Conservation (phyloP, 2,329 filamentous ascomycete species). For the Cordyceps cicadae region DNA sequence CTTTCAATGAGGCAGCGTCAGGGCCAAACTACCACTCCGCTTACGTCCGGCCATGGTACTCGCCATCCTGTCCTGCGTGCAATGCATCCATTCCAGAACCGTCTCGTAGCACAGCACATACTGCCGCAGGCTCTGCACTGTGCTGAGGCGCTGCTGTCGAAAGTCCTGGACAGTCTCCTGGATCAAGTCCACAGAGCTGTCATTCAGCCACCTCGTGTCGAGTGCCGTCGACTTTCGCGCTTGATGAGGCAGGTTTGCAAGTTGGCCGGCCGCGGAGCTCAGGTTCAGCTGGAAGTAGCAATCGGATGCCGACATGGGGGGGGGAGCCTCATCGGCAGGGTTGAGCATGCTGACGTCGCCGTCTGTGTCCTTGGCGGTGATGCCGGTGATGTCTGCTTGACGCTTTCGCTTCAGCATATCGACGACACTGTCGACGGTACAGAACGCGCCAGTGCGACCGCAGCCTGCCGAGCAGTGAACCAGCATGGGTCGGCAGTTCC, state of each 20-base stretch:
- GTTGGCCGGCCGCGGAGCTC: background rate
- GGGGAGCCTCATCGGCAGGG: conserved; percentile 21
- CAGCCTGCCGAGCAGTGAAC: conserved; percentile 97
- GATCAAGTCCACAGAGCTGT: conserved; percentile 69
- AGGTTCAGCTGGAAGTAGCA: conserved; percentile 9
- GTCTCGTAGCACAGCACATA: conserved; percentile 97
- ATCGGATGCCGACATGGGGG: conserved; percentile 18
- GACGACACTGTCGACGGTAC: conserved; percentile 89
- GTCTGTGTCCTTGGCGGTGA: conserved; percentile 23
- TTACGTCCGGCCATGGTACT: conserved; percentile 13
- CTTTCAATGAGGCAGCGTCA: conserved; percentile 2
- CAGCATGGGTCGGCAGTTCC: conserved; percentile 59
- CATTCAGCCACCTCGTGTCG: conserved; percentile 58
- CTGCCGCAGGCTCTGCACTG: conserved; percentile 91
- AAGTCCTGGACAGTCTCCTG: conserved; percentile 88
- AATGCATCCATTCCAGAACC: conserved; percentile 73
- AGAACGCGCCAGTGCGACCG: conserved; percentile 91
- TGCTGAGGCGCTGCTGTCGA: conserved; percentile 77
- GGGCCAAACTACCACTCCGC: conserved; percentile 16
- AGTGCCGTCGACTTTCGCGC: conserved; percentile 13
- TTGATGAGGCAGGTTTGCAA: conserved; percentile 4
- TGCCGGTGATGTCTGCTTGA: conserved; percentile 24
- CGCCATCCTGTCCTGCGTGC: conserved; percentile 31
- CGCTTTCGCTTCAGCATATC: conserved; percentile 92
- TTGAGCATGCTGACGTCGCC: conserved; percentile 40